Conservation (phyloP, 805 yeast genomes). For the Saturnispora hagleri region DNA sequence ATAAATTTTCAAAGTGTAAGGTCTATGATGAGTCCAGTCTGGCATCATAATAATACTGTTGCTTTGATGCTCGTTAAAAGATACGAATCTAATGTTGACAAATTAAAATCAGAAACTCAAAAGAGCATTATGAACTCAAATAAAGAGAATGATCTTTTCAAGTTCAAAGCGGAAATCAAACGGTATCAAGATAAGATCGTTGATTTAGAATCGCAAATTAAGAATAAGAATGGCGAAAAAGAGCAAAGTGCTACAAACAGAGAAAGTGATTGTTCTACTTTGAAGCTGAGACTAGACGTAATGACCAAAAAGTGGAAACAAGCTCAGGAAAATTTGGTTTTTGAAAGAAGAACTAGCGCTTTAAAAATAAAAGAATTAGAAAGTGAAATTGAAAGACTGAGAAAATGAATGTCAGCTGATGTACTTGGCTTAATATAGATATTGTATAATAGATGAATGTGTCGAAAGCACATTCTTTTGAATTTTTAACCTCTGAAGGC, state of each 20-base stretch:
- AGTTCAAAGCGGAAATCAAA: not conserved
- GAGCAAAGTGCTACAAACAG: not conserved
- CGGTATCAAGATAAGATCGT: slow-evolving; percentile 1
- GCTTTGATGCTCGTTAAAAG: not conserved
- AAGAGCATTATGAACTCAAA: not conserved
- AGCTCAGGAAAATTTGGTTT: slow-evolving; percentile 59
- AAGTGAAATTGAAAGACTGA: slow-evolving; percentile 38
- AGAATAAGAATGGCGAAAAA: not conserved
- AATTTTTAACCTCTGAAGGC: too few relatives aligned
- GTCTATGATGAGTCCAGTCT: slow-evolving; percentile 6
- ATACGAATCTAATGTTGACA: not conserved
- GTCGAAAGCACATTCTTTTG: not conserved
- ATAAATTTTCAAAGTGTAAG: slow-evolving; percentile 7
- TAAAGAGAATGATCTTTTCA: not conserved
- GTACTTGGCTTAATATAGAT: not conserved
- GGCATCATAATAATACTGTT: slow-evolving; percentile 2
- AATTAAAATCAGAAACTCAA: not conserved
- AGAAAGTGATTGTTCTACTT: not conserved
- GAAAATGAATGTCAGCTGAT: not conserved
- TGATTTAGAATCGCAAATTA: slow-evolving; percentile 2
- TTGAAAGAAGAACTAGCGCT: slow-evolving; percentile 50
- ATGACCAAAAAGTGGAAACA: slow-evolving; percentile 57
- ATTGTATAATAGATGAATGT: not conserved
- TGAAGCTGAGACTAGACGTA: slow-evolving; percentile 45
- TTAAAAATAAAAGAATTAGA: slow-evolving; percentile 45